Evolutionary conservation across 75 land plant species (phyloP).

Genomic region (Cupressus sempervirens): DNA sequence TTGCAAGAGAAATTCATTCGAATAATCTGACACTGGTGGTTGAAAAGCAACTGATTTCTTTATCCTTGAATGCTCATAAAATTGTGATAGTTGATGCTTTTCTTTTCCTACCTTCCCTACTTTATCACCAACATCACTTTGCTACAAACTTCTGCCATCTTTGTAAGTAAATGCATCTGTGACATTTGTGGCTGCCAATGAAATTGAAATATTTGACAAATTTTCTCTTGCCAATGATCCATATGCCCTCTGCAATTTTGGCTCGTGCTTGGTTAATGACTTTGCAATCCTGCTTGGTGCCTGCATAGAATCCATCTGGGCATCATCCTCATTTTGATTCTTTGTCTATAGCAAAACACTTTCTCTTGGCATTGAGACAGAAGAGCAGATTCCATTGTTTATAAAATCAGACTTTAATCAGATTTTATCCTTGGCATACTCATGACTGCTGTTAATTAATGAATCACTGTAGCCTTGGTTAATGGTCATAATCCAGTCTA

Average conservation of each 20-base stretch:
- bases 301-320: conserved; percentile 16
- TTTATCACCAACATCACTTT: conserved; percentile 13
- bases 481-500: too few species aligned
- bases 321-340: conserved; percentile 30
- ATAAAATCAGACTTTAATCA: too few species aligned
- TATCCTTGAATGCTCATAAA: background rate
- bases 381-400: conserved; percentile 12
- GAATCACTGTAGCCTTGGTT: too few species aligned
- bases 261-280: conserved; percentile 18
- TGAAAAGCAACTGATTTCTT: background rate
- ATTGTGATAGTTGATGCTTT: conserved; percentile 1
- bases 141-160: conserved; percentile 19
- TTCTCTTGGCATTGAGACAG: conserved; percentile 22
- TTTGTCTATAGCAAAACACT: conserved; percentile 11
- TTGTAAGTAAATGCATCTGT: conserved; percentile 20
- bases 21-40: background rate
- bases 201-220: conserved; percentile 20
- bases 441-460: too few species aligned
- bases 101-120: background rate
- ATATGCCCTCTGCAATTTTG: conserved; percentile 9
- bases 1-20: background rate
- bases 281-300: conserved; percentile 17
- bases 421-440: too few species aligned
- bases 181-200: conserved; percentile 18
- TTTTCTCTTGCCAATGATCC: conserved; percentile 11